Conservation (phyloP, 148 eudicot genomes). For the Vaccinium macrocarpon region DNA sequence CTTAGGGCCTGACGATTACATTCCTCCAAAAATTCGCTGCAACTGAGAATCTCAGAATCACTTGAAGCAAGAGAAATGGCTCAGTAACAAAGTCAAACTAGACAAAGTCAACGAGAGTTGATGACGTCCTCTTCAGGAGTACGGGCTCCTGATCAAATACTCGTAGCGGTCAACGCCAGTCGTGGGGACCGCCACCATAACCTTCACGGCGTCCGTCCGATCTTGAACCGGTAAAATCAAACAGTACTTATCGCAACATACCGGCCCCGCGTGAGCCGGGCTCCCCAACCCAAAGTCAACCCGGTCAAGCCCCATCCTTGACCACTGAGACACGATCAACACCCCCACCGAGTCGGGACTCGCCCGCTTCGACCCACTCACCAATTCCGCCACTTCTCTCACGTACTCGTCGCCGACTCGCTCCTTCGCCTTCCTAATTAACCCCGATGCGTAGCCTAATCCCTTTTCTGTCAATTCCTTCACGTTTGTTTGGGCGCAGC, state of each 20-base stretch:
- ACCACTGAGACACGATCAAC: constrained; percentile 69
- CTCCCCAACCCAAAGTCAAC: constrained; percentile 78
- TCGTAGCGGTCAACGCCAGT: constrained; percentile 48
- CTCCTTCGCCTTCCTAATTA: constrained; percentile 54
- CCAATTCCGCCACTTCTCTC: constrained; percentile 55
- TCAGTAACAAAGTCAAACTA: not conserved
- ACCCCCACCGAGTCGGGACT: constrained; percentile 72
- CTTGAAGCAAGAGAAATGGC: not conserved
- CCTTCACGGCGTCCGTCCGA: constrained; percentile 47
- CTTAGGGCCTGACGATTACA: too few relatives aligned
- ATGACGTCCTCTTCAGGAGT: constrained; percentile 14
- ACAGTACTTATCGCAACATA: constrained; percentile 63
- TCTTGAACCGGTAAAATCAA: constrained; percentile 60
- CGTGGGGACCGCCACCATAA: constrained; percentile 67
- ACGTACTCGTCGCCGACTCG: constrained; percentile 55
- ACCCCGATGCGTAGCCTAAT: constrained; percentile 34
- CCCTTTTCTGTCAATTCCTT: constrained; percentile 51
- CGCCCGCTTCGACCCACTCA: constrained; percentile 37
- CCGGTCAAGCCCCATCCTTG: constrained; percentile 66
- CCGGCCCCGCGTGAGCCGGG: constrained; percentile 68
- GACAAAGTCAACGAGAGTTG: not conserved
- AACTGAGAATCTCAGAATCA: too few relatives aligned
- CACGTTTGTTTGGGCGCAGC: constrained; percentile 54
- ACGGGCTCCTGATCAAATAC: constrained; percentile 33
- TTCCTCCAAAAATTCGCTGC: too few relatives aligned